Conservation (phyloP, 2,329 filamentous ascomycete species). For the Fusarium sp. region DNA sequence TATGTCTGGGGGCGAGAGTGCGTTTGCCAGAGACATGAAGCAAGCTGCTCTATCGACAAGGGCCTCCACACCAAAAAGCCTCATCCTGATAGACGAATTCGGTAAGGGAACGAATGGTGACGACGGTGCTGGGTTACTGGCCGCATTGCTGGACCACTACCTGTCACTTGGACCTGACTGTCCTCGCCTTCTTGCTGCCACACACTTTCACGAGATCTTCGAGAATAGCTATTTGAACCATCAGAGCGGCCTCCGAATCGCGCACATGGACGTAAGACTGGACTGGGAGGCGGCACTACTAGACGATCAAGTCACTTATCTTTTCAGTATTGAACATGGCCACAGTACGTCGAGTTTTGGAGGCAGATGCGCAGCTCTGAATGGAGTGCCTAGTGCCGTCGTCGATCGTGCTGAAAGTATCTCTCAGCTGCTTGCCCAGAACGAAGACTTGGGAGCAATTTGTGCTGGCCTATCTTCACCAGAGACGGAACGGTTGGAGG, state of each 20-base stretch:
- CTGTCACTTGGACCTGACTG: constrained; percentile 57
- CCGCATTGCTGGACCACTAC: constrained; percentile 69
- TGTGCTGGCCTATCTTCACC: constrained; percentile 74
- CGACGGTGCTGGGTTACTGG: constrained; percentile 69
- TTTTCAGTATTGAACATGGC: constrained; percentile 77
- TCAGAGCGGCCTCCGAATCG: constrained; percentile 66
- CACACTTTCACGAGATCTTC: constrained; percentile 79
- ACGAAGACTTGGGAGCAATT: constrained; percentile 80
- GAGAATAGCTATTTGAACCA: constrained; percentile 68
- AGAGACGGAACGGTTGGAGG: constrained; percentile 74
- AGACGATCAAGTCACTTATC: constrained; percentile 76
- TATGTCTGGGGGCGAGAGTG: constrained; percentile 68
- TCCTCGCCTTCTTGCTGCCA: constrained; percentile 71
- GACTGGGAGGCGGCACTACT: constrained; percentile 62
- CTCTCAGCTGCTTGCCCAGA: constrained; percentile 72
- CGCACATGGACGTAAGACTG: constrained; percentile 78
- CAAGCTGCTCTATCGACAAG: constrained; percentile 84
- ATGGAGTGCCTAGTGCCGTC: constrained; percentile 80
- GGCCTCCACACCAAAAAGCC: constrained; percentile 78
- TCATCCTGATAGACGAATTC: constrained; percentile 95
- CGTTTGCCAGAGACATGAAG: constrained; percentile 83
- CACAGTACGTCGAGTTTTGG: constrained; percentile 86
- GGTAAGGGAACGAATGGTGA: constrained; percentile 71
- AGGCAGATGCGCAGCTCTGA: constrained; percentile 85
- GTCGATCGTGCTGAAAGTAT: constrained; percentile 82